A percentile compares a stretch with the other conserved stretches of the same genome.
phyloP scores from a whole-genome alignment of 495 filamentous ascomycete genomes.

The Xylaria intraflava region DNA sequence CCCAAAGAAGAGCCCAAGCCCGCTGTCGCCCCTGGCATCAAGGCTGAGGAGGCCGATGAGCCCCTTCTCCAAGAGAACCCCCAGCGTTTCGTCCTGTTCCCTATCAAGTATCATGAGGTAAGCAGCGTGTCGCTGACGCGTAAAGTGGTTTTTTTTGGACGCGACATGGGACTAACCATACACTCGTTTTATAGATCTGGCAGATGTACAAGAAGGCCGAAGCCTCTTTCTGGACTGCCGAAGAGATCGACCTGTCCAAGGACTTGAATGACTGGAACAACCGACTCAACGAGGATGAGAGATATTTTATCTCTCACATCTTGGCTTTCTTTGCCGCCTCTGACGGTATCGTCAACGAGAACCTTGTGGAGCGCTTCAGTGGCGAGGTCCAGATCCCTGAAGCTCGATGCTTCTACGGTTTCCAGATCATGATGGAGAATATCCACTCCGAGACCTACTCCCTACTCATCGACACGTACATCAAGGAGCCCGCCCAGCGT shows the following conservation, averaged over 20 bases:
- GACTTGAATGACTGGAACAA: slow-evolving; percentile 99
- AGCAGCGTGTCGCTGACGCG: slow-evolving; percentile 43
- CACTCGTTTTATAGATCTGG: slow-evolving; percentile 73
- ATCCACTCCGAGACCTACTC: slow-evolving; percentile 99
- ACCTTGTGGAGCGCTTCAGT: slow-evolving; percentile 95
- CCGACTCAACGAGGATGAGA: slow-evolving; percentile 90
- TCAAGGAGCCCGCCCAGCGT: slow-evolving; percentile 95
- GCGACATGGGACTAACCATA: slow-evolving; percentile 38
- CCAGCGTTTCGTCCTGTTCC: slow-evolving; percentile 94
- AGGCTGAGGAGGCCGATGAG: slow-evolving; percentile 71
- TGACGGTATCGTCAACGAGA: slow-evolving; percentile 99
- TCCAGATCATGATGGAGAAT: slow-evolving; percentile 99
- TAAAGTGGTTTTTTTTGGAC: slow-evolving; percentile 34
- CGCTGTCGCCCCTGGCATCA: slow-evolving; percentile 53
- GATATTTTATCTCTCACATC: slow-evolving; percentile 96
- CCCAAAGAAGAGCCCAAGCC: slow-evolving; percentile 43
- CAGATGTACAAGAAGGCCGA: slow-evolving; percentile 99
- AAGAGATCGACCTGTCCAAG: slow-evolving; percentile 98
- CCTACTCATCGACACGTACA: slow-evolving; percentile 97
- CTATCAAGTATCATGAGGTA: slow-evolving; percentile 99
- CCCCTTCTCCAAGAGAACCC: slow-evolving; percentile 94
- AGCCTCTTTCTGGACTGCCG: slow-evolving; percentile 98
- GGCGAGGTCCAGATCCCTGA: slow-evolving; percentile 96
- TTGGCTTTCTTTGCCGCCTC: slow-evolving; percentile 99
- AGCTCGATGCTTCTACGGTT: slow-evolving; percentile 99